phyloP scores from a whole-genome alignment of 2,329 filamentous ascomycete genomes.

The Botrytis tulipae region DNA sequence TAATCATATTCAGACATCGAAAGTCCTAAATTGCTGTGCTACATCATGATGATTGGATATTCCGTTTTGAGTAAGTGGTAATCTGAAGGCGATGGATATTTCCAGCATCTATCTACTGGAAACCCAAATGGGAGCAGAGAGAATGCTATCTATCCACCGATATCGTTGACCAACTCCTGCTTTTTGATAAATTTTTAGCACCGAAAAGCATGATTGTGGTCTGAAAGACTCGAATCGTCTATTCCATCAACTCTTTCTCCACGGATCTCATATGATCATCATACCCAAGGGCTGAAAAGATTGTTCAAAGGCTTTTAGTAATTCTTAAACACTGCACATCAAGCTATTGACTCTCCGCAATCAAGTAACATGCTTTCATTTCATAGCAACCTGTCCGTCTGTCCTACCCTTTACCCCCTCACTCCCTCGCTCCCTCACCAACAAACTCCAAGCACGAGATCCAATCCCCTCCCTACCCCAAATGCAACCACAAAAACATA shows the following conservation, averaged over 20 bases:
- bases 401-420: too few species aligned
- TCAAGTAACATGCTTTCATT: background rate
- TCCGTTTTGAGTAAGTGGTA: background rate
- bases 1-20: background rate
- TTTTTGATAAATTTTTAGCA: background rate
- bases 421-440: background rate
- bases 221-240: background rate
- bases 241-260: background rate
- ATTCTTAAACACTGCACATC: background rate
- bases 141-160: rapidly evolving
- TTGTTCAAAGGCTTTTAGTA: background rate
- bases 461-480: background rate
- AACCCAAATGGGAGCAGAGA: background rate
- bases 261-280: background rate
- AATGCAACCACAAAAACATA: slow-evolving; percentile 8
- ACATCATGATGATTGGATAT: background rate
- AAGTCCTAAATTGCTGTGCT: background rate
- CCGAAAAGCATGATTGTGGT: background rate
- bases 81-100: background rate
- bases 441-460: slow-evolving; percentile 8
- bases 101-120: background rate
- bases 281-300: background rate
- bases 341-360: background rate
- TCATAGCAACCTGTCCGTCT: background rate
- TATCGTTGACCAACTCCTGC: background rate